These are phyloP conservation scores for Hymenoscyphus albidus DNA, from an alignment of 2,329 filamentous ascomycete species.

Conservation along the genomic window DNA sequence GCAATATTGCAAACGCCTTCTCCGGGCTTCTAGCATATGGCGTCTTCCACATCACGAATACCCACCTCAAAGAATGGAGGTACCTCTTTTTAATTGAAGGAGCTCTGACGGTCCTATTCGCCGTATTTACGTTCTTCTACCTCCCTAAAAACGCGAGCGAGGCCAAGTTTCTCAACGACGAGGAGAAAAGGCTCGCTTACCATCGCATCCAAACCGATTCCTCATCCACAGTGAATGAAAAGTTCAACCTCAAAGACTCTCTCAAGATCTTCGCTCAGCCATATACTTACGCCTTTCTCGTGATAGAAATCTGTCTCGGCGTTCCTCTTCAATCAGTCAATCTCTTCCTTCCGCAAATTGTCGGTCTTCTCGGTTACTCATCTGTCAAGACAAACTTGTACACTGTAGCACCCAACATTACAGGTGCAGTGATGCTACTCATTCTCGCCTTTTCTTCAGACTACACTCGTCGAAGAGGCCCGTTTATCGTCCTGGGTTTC, in stretches of 20 bases:
- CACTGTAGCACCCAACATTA: conserved; percentile 76
- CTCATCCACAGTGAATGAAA: conserved; percentile 56
- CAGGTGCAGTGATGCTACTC: conserved; percentile 68
- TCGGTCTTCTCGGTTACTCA: conserved; percentile 45
- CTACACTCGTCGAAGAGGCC: conserved; percentile 42
- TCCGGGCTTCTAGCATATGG: conserved; percentile 37
- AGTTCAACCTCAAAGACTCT: conserved; percentile 48
- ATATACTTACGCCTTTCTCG: conserved; percentile 42
- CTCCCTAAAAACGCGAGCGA: conserved; percentile 34
- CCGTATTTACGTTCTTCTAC: conserved; percentile 36
- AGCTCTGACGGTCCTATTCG: conserved; percentile 30
- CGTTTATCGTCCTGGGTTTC: conserved; percentile 72
- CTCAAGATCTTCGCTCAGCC: conserved; percentile 49
- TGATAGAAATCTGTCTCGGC: conserved; percentile 56
- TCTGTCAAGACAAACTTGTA: conserved; percentile 68
- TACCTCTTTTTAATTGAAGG: conserved; percentile 50
- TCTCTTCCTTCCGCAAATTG: conserved; percentile 54
- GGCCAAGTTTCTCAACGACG: conserved; percentile 32
- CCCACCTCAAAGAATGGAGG: conserved; percentile 46
- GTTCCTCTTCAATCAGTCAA: conserved; percentile 54
- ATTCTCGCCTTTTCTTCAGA: conserved; percentile 71
- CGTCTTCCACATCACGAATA: conserved; percentile 51
- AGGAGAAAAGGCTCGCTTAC: conserved; percentile 35
- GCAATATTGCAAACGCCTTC: conserved; percentile 68
- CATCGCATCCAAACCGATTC: conserved; percentile 50